phyloP scores from a whole-genome alignment of 2,329 filamentous ascomycete genomes.

The Talaromyces pinophilus region DNA sequence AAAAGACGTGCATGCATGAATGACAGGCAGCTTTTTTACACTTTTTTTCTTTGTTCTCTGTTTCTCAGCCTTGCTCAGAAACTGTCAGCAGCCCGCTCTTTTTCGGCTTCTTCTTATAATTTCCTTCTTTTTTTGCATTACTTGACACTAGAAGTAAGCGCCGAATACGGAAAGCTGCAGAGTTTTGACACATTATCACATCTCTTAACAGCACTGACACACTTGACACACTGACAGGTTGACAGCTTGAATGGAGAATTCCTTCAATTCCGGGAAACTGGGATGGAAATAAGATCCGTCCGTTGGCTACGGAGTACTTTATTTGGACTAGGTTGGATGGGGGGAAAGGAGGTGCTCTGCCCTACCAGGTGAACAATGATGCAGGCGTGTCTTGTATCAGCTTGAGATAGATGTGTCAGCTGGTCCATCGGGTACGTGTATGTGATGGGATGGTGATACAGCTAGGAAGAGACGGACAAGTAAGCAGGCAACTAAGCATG shows the following conservation, averaged over 20 bases:
- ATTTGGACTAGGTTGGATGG: not conserved
- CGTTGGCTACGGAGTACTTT: not conserved
- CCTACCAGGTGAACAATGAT: not conserved
- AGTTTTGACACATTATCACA: not conserved
- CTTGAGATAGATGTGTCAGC: not conserved
- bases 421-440: not conserved
- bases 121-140: not conserved
- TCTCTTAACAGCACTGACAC: not conserved
- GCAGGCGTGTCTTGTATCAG: not conserved
- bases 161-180: constrained; percentile 15
- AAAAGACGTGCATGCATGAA: constrained; percentile 15
- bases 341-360: not conserved
- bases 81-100: not conserved
- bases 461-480: not conserved
- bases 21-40: constrained; percentile 9
- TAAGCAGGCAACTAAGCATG: not conserved
- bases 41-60: constrained; percentile 14
- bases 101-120: not conserved
- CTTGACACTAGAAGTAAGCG: not conserved
- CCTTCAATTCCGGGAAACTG: constrained; percentile 4
- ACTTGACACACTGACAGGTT: not conserved
- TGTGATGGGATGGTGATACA: not conserved
- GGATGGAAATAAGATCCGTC: constrained; percentile 4
- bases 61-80: not conserved
- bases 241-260: not conserved